phyloP scores from a whole-genome alignment of 2,329 filamentous ascomycete species.

The Ophiocordyceps robertsii region DNA sequence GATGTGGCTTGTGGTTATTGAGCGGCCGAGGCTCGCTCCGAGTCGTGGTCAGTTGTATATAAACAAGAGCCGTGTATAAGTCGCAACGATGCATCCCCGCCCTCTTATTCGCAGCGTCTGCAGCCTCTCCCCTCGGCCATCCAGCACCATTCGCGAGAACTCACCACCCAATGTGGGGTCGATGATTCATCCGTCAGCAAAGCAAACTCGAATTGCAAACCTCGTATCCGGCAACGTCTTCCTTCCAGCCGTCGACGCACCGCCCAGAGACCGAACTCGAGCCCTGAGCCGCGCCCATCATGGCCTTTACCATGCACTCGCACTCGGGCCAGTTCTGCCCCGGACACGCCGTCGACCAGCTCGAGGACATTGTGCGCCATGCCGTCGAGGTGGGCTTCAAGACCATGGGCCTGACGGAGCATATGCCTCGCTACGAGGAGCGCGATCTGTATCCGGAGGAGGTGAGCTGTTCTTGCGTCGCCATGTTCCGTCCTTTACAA shows the following conservation, averaged over 20 bases:
- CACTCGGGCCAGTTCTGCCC: constrained; percentile 97
- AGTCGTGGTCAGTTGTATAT: too few relatives aligned
- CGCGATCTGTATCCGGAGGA: constrained; percentile 90
- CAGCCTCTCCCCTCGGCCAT: too few relatives aligned
- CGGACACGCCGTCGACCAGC: constrained; percentile 69
- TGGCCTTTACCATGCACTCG: constrained; percentile 97
- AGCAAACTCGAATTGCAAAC: background rate
- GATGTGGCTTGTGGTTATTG: too few relatives aligned
- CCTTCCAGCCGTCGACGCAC: too few relatives aligned
- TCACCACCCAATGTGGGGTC: background rate
- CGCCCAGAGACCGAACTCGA: too few relatives aligned
- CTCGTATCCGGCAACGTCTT: background rate
- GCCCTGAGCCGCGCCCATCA: constrained; percentile 20
- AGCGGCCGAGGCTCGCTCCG: too few relatives aligned
- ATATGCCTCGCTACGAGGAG: constrained; percentile 69
- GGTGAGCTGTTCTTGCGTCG: too few relatives aligned
- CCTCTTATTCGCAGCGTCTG: too few relatives aligned
- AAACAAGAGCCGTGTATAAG: too few relatives aligned
- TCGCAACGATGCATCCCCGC: too few relatives aligned
- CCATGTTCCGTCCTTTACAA: too few relatives aligned
- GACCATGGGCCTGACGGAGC: constrained; percentile 81
- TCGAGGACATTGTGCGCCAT: constrained; percentile 71
- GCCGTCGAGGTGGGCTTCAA: constrained; percentile 70
- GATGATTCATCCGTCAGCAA: background rate
- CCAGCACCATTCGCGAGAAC: too few relatives aligned